These are phyloP conservation scores for Pseudogymnoascus sp. DNA, from an alignment of 2,329 filamentous ascomycete species.

Conservation along the genomic window DNA sequence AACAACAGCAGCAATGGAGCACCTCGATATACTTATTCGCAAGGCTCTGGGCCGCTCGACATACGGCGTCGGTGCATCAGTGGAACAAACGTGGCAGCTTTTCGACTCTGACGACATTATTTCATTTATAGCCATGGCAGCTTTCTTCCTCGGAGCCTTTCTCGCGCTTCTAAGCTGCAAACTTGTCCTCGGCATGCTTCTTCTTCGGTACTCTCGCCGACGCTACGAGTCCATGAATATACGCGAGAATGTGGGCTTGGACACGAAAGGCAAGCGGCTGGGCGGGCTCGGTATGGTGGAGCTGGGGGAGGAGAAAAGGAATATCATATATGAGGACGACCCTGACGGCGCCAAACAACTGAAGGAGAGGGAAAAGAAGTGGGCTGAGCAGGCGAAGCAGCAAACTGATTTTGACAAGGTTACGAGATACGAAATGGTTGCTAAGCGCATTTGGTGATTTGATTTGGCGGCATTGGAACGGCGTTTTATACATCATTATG, in stretches of 20 bases:
- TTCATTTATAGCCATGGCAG: slow-evolving; percentile 69
- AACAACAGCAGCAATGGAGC: slow-evolving; percentile 67
- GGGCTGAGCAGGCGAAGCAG: slow-evolving; percentile 48
- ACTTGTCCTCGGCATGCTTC: slow-evolving; percentile 76
- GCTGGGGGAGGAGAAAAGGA: slow-evolving; percentile 75
- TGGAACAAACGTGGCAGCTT: slow-evolving; percentile 27
- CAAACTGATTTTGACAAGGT: slow-evolving; percentile 58
- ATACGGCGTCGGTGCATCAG: slow-evolving; percentile 40
- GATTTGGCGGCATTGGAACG: slow-evolving; percentile 1
- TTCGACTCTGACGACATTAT: slow-evolving; percentile 58
- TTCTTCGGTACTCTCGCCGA: slow-evolving; percentile 70
- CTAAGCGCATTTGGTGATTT: slow-evolving; percentile 84
- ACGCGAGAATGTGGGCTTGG: slow-evolving; percentile 47
- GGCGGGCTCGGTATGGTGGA: slow-evolving; percentile 83
- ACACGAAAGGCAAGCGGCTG: slow-evolving; percentile 64
- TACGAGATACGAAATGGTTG: slow-evolving; percentile 85
- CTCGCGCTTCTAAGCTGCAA: slow-evolving; percentile 78
- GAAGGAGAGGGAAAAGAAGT: slow-evolving; percentile 54
- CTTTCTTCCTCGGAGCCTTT: slow-evolving; percentile 79
- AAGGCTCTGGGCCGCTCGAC: slow-evolving; percentile 68
- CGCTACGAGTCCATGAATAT: slow-evolving; percentile 76
- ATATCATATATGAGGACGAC: slow-evolving; percentile 83
- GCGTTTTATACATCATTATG: neutral
- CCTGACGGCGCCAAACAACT: slow-evolving; percentile 56
- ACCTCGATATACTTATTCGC: slow-evolving; percentile 69